A percentile compares a stretch with the other conserved stretches of the same genome.
Evolutionary conservation across 2,329 filamentous ascomycete genomes (phyloP).

Genomic region (Ascochyta fabae): DNA sequence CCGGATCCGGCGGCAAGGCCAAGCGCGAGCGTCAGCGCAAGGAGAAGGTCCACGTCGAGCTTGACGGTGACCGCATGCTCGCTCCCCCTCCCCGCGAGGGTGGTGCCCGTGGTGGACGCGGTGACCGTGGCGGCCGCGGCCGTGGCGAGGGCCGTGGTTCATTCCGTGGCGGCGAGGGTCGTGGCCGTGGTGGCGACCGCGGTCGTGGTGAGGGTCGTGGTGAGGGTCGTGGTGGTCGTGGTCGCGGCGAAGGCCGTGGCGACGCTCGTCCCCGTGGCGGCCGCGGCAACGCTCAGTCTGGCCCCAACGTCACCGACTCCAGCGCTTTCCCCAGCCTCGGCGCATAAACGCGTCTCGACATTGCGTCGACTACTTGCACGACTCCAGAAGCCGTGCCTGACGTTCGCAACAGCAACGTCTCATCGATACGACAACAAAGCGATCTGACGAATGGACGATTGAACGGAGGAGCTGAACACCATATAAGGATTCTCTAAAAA

Average conservation of each 20-base stretch:
- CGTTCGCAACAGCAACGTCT: conserved; percentile 20
- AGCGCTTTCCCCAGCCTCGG: conserved; percentile 62
- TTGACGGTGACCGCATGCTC: conserved; percentile 72
- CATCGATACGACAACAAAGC: conserved; percentile 20
- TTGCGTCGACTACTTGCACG: conserved; percentile 28
- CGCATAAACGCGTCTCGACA: conserved; percentile 43
- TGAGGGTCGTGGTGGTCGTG: conserved; percentile 59
- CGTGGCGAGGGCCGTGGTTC: conserved; percentile 63
- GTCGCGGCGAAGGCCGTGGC: conserved; percentile 52
- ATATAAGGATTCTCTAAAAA: conserved; percentile 33
- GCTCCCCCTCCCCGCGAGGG: conserved; percentile 60
- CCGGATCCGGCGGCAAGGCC: conserved; percentile 75
- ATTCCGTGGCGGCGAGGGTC: conserved; percentile 61
- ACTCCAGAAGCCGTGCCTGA: conserved; percentile 22
- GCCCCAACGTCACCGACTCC: conserved; percentile 58
- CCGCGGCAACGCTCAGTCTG: conserved; percentile 48
- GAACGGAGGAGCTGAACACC: conserved; percentile 25
- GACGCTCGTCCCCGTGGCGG: conserved; percentile 60
- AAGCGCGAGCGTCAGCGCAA: conserved; percentile 86
- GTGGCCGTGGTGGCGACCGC: conserved; percentile 57
- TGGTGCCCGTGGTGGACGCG: conserved; percentile 54
- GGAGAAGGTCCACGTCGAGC: conserved; percentile 87
- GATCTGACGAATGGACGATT: conserved; percentile 28
- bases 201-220: conserved; percentile 57
- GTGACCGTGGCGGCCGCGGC: conserved; percentile 53